Evolutionary conservation across 768 basidiomycete genomes (phyloP).

Genomic region (Trametes cinnabarina): DNA sequence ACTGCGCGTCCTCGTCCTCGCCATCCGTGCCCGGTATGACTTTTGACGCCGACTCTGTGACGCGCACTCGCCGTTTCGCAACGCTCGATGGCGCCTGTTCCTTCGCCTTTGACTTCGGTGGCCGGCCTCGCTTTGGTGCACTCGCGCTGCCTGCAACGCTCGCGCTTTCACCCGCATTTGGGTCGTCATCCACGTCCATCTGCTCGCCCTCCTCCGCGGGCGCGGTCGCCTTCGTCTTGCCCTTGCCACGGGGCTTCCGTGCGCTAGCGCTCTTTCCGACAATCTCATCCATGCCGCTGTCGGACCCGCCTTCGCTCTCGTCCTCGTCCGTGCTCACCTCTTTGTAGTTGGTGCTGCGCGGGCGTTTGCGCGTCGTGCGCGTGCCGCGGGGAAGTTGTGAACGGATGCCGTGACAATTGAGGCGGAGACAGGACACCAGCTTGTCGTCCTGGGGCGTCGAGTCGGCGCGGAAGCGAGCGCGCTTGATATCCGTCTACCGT

Average conservation of each 20-base stretch:
- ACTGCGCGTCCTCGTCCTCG: conserved; percentile 16
- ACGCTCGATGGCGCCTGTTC: conserved; percentile 2
- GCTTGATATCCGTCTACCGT: conserved; percentile 63
- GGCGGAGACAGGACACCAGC: conserved; percentile 54
- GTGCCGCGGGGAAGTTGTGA: conserved; percentile 24
- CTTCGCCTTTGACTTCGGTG: conserved; percentile 18
- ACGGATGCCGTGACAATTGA: conserved; percentile 52
- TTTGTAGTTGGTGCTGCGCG: conserved; percentile 27
- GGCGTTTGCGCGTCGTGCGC: conserved; percentile 26
- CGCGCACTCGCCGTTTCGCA: conserved; percentile 11
- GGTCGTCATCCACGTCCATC: conserved; percentile 28
- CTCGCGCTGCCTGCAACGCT: conserved; percentile 19
- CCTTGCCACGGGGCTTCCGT: conserved; percentile 19
- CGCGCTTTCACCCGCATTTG: conserved; percentile 14
- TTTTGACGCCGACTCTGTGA: conserved; percentile 3
- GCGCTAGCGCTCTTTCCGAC: conserved; percentile 19
- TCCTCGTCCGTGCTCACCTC: conserved; percentile 27
- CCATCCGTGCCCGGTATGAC: conserved; percentile 17
- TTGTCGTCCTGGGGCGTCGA: conserved; percentile 68
- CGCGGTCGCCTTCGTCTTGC: conserved; percentile 20
- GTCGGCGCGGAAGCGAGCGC: conserved; percentile 77
- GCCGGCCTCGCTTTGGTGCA: conserved; percentile 16
- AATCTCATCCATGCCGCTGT: conserved; percentile 35
- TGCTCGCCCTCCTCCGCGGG: conserved; percentile 17
- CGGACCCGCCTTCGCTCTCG: conserved; percentile 27